phyloP scores from a whole-genome alignment of 805 yeast species.

The Saccharomyces mikatae region DNA sequence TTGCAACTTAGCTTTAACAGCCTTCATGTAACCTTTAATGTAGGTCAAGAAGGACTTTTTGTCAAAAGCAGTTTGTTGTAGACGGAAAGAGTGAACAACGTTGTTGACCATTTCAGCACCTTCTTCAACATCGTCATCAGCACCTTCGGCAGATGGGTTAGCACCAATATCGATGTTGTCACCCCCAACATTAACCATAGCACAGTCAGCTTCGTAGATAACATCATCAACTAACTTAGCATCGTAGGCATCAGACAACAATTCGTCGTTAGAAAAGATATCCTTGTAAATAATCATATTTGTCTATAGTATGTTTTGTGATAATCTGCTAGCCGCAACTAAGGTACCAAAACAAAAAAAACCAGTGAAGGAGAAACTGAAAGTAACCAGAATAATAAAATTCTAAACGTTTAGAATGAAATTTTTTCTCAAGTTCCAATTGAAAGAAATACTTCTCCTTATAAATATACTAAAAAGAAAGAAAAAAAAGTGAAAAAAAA shows the following conservation, averaged over 20 bases:
- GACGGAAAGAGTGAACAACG: conserved; percentile 97
- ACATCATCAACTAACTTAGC: conserved; percentile 77
- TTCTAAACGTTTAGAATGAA: too few species aligned
- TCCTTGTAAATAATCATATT: conserved; percentile 48
- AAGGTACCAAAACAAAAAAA: neutral
- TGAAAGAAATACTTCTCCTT: neutral
- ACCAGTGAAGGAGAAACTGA: too few species aligned
- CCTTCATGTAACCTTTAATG: conserved; percentile 99
- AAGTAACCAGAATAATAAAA: too few species aligned
- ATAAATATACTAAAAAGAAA: neutral
- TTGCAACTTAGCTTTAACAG: conserved; percentile 81
- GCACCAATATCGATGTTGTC: conserved; percentile 98
- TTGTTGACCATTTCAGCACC: conserved; percentile 91
- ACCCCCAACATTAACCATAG: conserved; percentile 80
- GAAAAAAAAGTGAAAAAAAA: neutral
- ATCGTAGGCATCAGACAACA: conserved; percentile 95
- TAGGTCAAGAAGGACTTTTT: conserved; percentile 94
- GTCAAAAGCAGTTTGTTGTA: conserved; percentile 92
- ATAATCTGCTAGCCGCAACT: neutral
- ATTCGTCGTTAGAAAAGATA: conserved; percentile 89
- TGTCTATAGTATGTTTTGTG: conserved; percentile 1
- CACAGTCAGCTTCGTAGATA: conserved; percentile 95
- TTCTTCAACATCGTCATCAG: conserved; percentile 72
- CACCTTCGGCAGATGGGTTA: conserved; percentile 98
- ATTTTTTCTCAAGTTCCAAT: neutral